These are phyloP conservation scores for Fraxinus albicans DNA, from an alignment of 305 asterid species.

Conservation along the genomic window DNA sequence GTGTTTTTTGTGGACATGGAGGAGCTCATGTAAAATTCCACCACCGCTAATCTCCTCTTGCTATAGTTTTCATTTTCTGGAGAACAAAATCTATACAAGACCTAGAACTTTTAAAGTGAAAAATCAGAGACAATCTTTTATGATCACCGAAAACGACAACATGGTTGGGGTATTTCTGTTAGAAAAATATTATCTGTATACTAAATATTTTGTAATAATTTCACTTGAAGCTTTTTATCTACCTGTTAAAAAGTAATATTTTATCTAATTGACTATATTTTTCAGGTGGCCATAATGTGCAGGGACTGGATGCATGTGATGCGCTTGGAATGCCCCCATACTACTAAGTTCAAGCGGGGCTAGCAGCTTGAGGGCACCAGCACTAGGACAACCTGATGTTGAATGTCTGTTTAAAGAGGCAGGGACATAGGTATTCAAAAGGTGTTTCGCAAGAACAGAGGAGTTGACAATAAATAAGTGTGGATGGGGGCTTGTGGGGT, in stretches of 20 bases:
- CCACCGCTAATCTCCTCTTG: background rate
- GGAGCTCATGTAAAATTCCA: slow-evolving; percentile 35
- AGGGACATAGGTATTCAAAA: slow-evolving; percentile 34
- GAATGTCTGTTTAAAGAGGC: slow-evolving; percentile 11
- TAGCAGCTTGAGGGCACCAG: background rate
- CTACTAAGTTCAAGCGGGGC: background rate
- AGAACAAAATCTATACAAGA: background rate
- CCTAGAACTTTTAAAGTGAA: background rate
- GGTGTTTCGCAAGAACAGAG: slow-evolving; percentile 39
- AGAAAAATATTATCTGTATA: background rate
- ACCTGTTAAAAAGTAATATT: background rate
- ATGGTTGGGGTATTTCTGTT: background rate
- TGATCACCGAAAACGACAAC: background rate
- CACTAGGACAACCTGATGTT: background rate
- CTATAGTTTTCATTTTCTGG: background rate
- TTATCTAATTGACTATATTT: background rate
- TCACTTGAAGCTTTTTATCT: background rate
- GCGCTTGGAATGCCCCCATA: background rate
- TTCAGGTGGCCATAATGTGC: slow-evolving; percentile 42
- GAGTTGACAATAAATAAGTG: slow-evolving; percentile 29
- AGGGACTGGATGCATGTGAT: slow-evolving; percentile 36
- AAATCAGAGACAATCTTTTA: background rate
- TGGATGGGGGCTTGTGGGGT: slow-evolving; percentile 25
- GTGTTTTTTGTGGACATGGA: slow-evolving; percentile 50
- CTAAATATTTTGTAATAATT: background rate